Conservation (phyloP, 139 green algal species). For the Diplosphaera chodatii region DNA sequence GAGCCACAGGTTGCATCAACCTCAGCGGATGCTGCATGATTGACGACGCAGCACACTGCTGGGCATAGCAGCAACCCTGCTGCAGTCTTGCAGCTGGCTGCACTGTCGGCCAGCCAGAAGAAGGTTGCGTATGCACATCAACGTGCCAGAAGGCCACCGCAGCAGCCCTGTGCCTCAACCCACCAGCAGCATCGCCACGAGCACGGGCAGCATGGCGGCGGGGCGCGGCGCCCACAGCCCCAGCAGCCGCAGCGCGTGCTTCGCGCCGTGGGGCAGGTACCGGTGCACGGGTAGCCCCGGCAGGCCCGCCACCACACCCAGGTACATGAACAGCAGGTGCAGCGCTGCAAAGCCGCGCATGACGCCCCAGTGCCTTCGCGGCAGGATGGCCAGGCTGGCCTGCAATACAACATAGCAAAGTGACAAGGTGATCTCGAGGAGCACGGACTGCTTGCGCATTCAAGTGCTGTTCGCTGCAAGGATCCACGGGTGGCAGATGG, state of each 20-base stretch:
- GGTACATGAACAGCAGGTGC: slow-evolving; percentile 23
- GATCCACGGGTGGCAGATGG: no score
- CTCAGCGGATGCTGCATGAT: no score
- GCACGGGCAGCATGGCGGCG: slow-evolving; percentile 21
- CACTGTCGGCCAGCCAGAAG: no score
- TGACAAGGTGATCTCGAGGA: no score
- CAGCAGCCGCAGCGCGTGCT: slow-evolving; percentile 7
- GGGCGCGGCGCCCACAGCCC: slow-evolving; percentile 16
- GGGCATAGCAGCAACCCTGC: no score
- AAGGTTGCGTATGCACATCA: no score
- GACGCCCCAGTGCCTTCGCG: not conserved
- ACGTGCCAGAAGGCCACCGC: no score
- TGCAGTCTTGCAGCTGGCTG: no score
- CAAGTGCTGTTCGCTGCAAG: no score
- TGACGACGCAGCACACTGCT: no score
- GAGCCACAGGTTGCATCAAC: slow-evolving; percentile 2
- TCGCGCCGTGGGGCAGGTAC: not conserved
- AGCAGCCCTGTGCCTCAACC: no score
- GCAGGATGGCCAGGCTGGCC: not conserved
- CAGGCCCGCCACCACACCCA: slow-evolving; percentile 10
- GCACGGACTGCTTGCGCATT: no score
- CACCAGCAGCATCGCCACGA: slow-evolving; percentile 27
- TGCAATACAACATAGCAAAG: not conserved
- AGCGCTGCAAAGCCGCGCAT: slow-evolving; percentile 21
- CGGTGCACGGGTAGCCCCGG: slow-evolving; percentile 12